A percentile compares a stretch with the other conserved stretches of the same genome.
These are phyloP conservation scores for Entoloma clypeatum DNA, from an alignment of 1,284 basidiomycete genomes.

Conservation along the genomic window DNA sequence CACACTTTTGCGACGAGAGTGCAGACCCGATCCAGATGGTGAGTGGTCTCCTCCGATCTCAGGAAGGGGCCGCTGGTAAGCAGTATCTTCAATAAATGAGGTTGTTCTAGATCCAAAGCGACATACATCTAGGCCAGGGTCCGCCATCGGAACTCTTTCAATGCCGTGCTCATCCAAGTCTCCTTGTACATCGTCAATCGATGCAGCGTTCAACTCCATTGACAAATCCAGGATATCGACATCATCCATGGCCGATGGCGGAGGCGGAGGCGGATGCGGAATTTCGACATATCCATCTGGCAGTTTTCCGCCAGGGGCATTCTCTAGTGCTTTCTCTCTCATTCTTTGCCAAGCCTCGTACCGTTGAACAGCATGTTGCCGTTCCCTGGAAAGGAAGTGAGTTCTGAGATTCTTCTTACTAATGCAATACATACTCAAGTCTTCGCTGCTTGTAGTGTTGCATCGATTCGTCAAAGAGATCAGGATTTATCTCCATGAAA, in stretches of 20 bases:
- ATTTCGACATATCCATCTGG: conserved; percentile 63
- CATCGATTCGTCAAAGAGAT: conserved; percentile 92
- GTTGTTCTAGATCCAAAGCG: conserved; percentile 14
- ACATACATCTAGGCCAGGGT: conserved; percentile 83
- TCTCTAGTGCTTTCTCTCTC: conserved; percentile 68
- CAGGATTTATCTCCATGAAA: conserved; percentile 99
- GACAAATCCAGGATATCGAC: conserved; percentile 81
- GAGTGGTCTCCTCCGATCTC: conserved; percentile 51
- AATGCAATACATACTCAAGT: conserved; percentile 58
- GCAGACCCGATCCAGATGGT: conserved; percentile 51
- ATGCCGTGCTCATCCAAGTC: conserved; percentile 81
- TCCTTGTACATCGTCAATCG: conserved; percentile 73
- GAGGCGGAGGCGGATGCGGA: conserved; percentile 67
- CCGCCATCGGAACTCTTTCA: conserved; percentile 85
- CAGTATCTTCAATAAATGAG: conserved; percentile 14
- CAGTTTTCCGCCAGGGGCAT: conserved; percentile 62
- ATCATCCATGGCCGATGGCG: conserved; percentile 77
- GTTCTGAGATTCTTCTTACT: conserved; percentile 4
- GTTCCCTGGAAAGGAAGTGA: conserved; percentile 54
- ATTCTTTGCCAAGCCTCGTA: conserved; percentile 85
- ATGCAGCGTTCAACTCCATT: conserved; percentile 82
- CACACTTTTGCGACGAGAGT: conserved; percentile 82
- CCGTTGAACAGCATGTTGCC: conserved; percentile 73
- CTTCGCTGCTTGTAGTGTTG: conserved; percentile 91
- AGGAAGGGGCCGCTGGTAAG: conserved; percentile 54